These are phyloP conservation scores for Davidsoniella australis DNA, from an alignment of 2,329 filamentous ascomycete genomes.

Conservation along the genomic window DNA sequence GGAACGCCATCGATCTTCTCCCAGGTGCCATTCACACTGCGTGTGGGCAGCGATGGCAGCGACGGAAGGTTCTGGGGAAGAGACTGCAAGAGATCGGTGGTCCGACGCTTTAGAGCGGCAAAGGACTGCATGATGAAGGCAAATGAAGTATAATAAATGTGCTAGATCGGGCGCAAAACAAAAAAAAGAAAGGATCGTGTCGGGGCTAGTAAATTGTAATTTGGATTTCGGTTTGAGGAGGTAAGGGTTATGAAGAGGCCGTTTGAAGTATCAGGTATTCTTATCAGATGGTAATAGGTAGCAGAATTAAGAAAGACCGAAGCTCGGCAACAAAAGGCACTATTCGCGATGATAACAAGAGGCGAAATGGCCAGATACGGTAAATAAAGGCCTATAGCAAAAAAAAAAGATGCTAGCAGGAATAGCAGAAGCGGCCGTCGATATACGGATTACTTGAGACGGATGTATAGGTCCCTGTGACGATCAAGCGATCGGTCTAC, in stretches of 20 bases:
- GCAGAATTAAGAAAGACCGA: not conserved
- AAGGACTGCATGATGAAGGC: constrained; percentile 32
- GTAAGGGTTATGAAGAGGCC: not conserved
- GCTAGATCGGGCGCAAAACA: no score
- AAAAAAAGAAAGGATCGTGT: not conserved
- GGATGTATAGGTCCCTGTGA: no score
- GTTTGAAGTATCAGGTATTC: no score
- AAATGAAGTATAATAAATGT: no score
- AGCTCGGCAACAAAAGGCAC: not conserved
- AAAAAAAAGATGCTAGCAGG: not conserved
- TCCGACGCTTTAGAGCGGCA: constrained; percentile 35
- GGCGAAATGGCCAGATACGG: no score
- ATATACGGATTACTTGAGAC: no score
- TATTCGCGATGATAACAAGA: not conserved
- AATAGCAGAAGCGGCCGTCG: not conserved
- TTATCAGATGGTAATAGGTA: not conserved
- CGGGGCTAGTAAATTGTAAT: not conserved
- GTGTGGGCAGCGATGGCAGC: constrained; percentile 15
- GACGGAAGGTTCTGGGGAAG: constrained; percentile 23
- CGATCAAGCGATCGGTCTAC: no score
- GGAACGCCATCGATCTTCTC: constrained; percentile 35
- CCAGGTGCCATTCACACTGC: constrained; percentile 39
- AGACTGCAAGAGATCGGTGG: constrained; percentile 34
- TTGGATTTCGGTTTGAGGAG: not conserved
- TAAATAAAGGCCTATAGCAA: no score